phyloP scores from a whole-genome alignment of 306 rosid genomes.

The Dicorynia guianensis region DNA sequence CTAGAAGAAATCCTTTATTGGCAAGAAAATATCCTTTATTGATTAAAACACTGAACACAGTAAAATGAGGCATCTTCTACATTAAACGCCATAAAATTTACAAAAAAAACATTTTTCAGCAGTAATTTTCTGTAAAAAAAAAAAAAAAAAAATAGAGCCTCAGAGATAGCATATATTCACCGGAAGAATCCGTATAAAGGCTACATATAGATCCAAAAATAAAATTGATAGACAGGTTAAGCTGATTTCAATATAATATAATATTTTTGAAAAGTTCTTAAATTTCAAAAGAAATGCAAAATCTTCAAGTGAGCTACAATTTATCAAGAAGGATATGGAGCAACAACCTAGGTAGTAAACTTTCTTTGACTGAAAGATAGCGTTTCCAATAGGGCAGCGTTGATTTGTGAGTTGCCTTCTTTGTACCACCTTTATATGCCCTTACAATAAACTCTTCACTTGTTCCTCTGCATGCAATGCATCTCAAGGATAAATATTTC shows the following conservation, averaged over 20 bases:
- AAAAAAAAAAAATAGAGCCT: neutral
- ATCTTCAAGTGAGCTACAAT: conserved; percentile 4
- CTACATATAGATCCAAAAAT: neutral
- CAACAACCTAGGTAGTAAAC: conserved; percentile 71
- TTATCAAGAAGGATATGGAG: conserved; percentile 33
- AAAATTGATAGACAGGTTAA: conserved; percentile 1
- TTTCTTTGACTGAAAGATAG: conserved; percentile 75
- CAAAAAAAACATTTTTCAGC: neutral
- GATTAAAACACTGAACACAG: too few species aligned
- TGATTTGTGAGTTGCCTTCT: conserved; percentile 83
- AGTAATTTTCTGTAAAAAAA: neutral
- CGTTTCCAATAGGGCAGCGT: conserved; percentile 79
- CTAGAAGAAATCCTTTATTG: too few species aligned
- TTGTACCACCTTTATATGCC: conserved; percentile 83
- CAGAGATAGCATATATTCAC: neutral
- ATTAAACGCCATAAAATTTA: too few species aligned
- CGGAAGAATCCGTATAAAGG: too few species aligned
- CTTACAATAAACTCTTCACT: conserved; percentile 87
- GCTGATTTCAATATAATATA: too few species aligned
- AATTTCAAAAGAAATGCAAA: too few species aligned
- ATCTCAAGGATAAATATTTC: conserved; percentile 34
- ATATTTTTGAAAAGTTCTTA: too few species aligned
- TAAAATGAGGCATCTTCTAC: too few species aligned
- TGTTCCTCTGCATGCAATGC: conserved; percentile 68
- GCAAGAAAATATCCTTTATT: too few species aligned